A percentile compares a stretch with the other conserved stretches of the same genome.
Evolutionary conservation across 2,329 filamentous ascomycete species (phyloP).

Genomic region (Byssoonygena ceratinophila): DNA sequence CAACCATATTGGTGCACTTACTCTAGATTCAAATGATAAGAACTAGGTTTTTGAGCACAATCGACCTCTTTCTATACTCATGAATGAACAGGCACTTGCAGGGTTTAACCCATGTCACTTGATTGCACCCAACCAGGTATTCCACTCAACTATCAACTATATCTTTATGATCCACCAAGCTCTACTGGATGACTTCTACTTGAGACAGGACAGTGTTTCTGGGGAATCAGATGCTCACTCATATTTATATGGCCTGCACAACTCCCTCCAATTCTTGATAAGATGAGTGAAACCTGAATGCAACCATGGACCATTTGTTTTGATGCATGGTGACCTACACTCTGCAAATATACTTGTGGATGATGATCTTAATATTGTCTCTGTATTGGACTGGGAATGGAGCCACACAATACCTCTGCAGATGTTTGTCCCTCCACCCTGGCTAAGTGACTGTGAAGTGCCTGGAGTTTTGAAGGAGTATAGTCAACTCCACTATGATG

Average conservation of each 20-base stretch:
- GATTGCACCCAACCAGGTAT: constrained; percentile 3
- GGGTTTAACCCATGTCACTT: not conserved
- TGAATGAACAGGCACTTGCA: constrained; percentile 10
- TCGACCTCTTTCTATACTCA: constrained; percentile 3
- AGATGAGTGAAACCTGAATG: constrained; percentile 10
- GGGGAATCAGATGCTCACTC: constrained; percentile 12
- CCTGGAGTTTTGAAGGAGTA: not conserved
- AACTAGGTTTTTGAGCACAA: constrained; percentile 12
- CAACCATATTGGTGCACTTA: constrained; percentile 9
- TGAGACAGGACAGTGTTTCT: constrained; percentile 4
- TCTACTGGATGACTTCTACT: constrained; percentile 13
- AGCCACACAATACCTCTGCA: constrained; percentile 11
- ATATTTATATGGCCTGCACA: constrained; percentile 11
- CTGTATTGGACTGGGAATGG: constrained; percentile 11
- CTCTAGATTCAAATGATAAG: constrained; percentile 7
- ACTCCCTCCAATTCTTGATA: constrained; percentile 7
- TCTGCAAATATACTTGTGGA: constrained; percentile 11
- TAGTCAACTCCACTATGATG: not conserved
- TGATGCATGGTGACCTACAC: constrained; percentile 14
- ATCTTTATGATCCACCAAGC: constrained; percentile 2
- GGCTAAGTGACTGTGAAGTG: not conserved
- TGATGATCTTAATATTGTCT: constrained; percentile 9
- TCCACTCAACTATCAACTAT: constrained; percentile 11
- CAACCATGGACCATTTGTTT: constrained; percentile 14
- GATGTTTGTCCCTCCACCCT: constrained; percentile 11